A percentile compares a stretch with the other conserved stretches of the same genome.
Conservation (phyloP, 352 stramenopile genomes). For the Phytophthora foliorum region DNA sequence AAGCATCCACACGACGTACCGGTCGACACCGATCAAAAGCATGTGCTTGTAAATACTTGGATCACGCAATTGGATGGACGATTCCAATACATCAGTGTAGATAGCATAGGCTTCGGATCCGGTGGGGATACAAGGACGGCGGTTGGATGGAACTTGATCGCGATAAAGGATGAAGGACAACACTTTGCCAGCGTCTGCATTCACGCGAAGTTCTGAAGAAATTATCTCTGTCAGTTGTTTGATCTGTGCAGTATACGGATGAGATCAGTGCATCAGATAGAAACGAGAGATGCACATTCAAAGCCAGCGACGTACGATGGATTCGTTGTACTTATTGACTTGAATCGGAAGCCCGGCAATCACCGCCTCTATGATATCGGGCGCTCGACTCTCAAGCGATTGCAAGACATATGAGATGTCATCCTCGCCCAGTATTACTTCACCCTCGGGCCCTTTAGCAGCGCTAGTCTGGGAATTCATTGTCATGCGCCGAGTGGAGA, state of each 20-base stretch:
- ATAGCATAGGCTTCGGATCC: conserved; percentile 45
- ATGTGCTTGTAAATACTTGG: conserved; percentile 37
- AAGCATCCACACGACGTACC: conserved; percentile 47
- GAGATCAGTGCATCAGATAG: background rate
- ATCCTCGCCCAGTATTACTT: conserved; percentile 4
- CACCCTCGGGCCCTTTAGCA: background rate
- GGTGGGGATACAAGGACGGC: conserved; percentile 50
- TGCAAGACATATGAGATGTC: conserved; percentile 9
- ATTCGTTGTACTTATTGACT: conserved; percentile 46
- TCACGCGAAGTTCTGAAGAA: conserved; percentile 45
- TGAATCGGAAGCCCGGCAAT: conserved; percentile 41
- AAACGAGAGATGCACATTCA: background rate
- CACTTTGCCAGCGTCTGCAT: conserved; percentile 50
- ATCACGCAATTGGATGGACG: conserved; percentile 47
- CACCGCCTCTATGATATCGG: conserved; percentile 42
- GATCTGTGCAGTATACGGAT: conserved; percentile 10
- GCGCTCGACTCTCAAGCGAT: conserved; percentile 32
- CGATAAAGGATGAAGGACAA: conserved; percentile 64
- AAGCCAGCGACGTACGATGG: conserved; percentile 31
- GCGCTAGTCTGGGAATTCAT: conserved; percentile 21
- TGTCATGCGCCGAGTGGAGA: conserved; percentile 36
- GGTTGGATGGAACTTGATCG: conserved; percentile 57
- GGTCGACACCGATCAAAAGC: background rate
- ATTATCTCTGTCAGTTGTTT: conserved; percentile 42
- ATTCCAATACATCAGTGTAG: conserved; percentile 54